Base-by-base conservation (phyloP, 176 grass and related monocot genomes). In the Avena atlantica region DNA sequence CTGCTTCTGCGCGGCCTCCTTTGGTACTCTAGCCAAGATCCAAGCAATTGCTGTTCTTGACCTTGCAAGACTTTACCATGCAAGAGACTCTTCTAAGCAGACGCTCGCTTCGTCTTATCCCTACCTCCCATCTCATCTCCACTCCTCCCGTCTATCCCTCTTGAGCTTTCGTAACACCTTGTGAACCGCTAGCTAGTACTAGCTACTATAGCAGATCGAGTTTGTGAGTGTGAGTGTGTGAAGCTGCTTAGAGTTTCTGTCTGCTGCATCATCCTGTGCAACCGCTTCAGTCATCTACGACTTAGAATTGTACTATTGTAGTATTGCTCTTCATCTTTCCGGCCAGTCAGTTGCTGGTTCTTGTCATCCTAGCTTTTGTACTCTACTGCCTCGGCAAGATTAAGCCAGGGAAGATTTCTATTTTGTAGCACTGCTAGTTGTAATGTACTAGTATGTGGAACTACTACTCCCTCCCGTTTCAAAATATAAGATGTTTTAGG, bases 31-130 rank as follows among this genome's bases (percentile, higher is more conserved):
- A 27, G 29, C 27, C 1, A 16, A 7, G 0, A 16, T 20, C 0
- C 0, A 12, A 0, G 0, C 2, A 2, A 0, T 0, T 0, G 6
- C 5, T 65, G 19, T 85, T 85, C 83, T 85, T 85, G 72, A 85
- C 58, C 83, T 85, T 85, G 83, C 83, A 85, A 85, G 83, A 36
- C 72, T 85, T 85, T 65, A 3, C 11, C 81, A 16, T 58, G 11
- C 0, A 8, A 15, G 23, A 0, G 15, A 7, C 11, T 5, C 21
- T 29, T 75, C 55, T 75, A 6, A 17, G 0, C 0, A 0, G 0
- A 16, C 2, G 11, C 0, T 0, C 0, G 0, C 4, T 1, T 0
- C 3, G 0, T 9, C 84, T 58, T 13, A 9, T 0, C 61, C 49
- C 31, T 56, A 14, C 61, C 48, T 10, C 4, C 47, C 48, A 9